Percentiles rank a stretch among this genome's conserved stretches.
Evolutionary conservation across 176 grass and related monocot genomes (phyloP).

Genomic region (Chrysopogon serrulatus): DNA sequence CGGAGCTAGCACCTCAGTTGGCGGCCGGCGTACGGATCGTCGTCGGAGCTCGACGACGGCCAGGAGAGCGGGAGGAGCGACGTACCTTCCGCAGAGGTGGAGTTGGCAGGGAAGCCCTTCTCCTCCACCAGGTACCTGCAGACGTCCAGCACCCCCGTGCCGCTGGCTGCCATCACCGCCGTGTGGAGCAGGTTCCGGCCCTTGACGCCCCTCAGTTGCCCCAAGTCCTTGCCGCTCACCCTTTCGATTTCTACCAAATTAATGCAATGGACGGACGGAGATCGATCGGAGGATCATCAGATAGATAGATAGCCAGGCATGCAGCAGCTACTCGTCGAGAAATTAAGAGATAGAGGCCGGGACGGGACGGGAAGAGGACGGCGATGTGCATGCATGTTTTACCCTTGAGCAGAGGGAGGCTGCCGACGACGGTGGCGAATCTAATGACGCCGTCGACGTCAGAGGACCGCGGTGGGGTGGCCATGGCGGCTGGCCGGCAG

Average conservation of each 20-base stretch:
- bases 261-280: background rate
- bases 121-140: conserved; percentile 41
- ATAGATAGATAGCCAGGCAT: too few relatives aligned
- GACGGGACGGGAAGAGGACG: too few relatives aligned
- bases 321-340: too few relatives aligned
- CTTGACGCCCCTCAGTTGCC: background rate
- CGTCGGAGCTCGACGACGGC: too few relatives aligned
- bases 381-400: too few relatives aligned
- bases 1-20: too few relatives aligned
- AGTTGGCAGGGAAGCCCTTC: conserved; percentile 5
- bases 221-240: background rate
- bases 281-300: background rate
- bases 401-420: conserved; percentile 29
- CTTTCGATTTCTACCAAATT: background rate
- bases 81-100: background rate
- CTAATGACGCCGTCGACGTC: too few relatives aligned
- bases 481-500: background rate
- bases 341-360: too few relatives aligned
- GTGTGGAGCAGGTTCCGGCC: conserved; percentile 33
- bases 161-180: background rate
- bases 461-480: too few relatives aligned
- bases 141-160: background rate
- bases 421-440: background rate
- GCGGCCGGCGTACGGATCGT: too few relatives aligned
- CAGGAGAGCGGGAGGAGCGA: too few relatives aligned